Conservation (phyloP, 2,329 filamentous ascomycete species). For the Xylariaceae sp. region DNA sequence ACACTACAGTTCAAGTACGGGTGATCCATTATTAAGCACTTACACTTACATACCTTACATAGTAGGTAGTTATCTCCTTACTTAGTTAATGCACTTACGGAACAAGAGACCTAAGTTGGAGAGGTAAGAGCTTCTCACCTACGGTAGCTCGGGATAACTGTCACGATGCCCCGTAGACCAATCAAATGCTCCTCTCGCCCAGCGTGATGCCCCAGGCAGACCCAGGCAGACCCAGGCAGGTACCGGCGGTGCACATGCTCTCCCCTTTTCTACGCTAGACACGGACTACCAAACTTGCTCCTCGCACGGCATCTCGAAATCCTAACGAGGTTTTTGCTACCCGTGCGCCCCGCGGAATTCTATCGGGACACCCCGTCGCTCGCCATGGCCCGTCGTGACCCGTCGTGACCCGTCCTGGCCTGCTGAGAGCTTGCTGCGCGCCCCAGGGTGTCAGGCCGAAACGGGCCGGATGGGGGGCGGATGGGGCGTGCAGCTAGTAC, state of each 20-base stretch:
- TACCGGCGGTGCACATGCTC: not conserved
- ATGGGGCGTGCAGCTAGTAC: not conserved
- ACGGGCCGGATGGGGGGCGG: not conserved
- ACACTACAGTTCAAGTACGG: too few species aligned
- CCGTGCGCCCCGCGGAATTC: not conserved
- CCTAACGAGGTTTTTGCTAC: not conserved
- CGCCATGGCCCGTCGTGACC: not conserved
- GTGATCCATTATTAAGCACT: too few species aligned
- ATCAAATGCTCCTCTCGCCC: constrained; percentile 8
- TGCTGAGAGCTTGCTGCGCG: not conserved
- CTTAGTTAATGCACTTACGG: too few species aligned
- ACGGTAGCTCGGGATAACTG: not conserved
- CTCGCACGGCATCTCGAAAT: not conserved
- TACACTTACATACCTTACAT: too few species aligned
- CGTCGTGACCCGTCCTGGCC: not conserved
- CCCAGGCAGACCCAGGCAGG: too few species aligned
- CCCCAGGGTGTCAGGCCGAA: not conserved
- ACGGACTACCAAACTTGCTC: not conserved
- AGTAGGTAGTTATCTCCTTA: too few species aligned
- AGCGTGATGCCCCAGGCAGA: constrained; percentile 12
- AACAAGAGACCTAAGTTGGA: too few species aligned
- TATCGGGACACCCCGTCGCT: not conserved
- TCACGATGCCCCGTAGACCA: constrained; percentile 3
- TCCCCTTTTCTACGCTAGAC: not conserved
- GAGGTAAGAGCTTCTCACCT: too few species aligned